Conservation (phyloP, 2,329 filamentous ascomycete genomes). For the Botrytis tulipae region DNA sequence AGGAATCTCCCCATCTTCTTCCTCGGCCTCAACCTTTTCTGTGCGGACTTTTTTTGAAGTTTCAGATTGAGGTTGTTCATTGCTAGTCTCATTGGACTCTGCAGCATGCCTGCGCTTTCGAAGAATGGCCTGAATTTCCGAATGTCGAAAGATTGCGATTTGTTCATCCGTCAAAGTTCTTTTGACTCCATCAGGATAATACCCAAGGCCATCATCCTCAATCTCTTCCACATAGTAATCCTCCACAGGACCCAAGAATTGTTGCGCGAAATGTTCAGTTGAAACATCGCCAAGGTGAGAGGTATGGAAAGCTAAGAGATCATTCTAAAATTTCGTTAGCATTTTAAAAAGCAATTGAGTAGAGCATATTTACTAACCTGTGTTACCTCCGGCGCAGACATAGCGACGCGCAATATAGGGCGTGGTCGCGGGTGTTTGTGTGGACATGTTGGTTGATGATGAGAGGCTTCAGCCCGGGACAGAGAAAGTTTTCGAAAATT, state of each 20-base stretch:
- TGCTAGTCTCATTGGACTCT: conserved; percentile 24
- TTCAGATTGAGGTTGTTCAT: conserved; percentile 8
- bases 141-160: conserved; percentile 86
- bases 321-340: conserved; percentile 27
- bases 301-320: conserved; percentile 34
- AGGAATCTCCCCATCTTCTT: conserved; percentile 24
- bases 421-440: background rate
- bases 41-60: background rate
- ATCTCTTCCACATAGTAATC: conserved; percentile 46
- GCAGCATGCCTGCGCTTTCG: conserved; percentile 46
- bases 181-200: conserved; percentile 82
- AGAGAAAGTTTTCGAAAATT: conserved; percentile 13
- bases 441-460: conserved; percentile 8
- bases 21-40: conserved; percentile 21
- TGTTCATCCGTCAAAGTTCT: conserved; percentile 89
- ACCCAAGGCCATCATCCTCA: conserved; percentile 71
- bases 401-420: conserved; percentile 7
- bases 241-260: conserved; percentile 48
- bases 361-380: background rate
- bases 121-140: conserved; percentile 73
- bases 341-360: background rate
- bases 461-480: background rate
- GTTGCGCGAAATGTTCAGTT: conserved; percentile 55
- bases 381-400: conserved; percentile 19
- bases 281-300: conserved; percentile 33